Conservation (phyloP, 805 yeast genomes). For the Candida xyloterini region DNA sequence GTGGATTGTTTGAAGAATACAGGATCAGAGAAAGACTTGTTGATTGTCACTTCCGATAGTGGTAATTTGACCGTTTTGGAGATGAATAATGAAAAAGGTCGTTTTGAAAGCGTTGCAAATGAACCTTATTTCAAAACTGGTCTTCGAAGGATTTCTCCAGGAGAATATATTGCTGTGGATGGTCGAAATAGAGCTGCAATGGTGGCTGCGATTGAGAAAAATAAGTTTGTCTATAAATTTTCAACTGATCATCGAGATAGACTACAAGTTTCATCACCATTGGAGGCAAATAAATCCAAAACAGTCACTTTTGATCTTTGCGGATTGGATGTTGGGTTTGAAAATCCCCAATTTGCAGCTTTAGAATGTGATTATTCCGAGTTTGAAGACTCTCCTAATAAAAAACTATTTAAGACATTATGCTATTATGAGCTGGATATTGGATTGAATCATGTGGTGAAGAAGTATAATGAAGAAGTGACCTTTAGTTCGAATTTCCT, state of each 20-base stretch:
- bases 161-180: conserved; percentile 67
- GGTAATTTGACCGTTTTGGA: conserved; percentile 59
- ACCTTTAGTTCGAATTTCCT: conserved; percentile 46
- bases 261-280: conserved; percentile 63
- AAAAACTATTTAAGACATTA: conserved; percentile 34
- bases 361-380: conserved; percentile 60
- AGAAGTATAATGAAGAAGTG: conserved; percentile 42
- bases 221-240: conserved; percentile 67
- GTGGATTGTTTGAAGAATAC: conserved; percentile 50
- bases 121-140: conserved; percentile 77
- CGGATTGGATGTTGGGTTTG: conserved; percentile 72
- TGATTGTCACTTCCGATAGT: conserved; percentile 76
- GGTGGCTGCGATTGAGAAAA: conserved; percentile 69
- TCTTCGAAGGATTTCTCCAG: conserved; percentile 71
- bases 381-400: conserved; percentile 19
- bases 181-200: conserved; percentile 68
- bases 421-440: conserved; percentile 80
- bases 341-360: conserved; percentile 82
- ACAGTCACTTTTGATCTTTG: conserved; percentile 50
- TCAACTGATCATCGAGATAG: conserved; percentile 45
- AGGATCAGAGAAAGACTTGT: conserved; percentile 51
- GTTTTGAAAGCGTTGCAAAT: conserved; percentile 43
- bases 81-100: conserved; percentile 25
- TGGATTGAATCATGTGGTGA: conserved; percentile 75
- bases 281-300: conserved; percentile 58